phyloP scores from a whole-genome alignment of 768 basidiomycete species.

The Naganishia antarctica region DNA sequence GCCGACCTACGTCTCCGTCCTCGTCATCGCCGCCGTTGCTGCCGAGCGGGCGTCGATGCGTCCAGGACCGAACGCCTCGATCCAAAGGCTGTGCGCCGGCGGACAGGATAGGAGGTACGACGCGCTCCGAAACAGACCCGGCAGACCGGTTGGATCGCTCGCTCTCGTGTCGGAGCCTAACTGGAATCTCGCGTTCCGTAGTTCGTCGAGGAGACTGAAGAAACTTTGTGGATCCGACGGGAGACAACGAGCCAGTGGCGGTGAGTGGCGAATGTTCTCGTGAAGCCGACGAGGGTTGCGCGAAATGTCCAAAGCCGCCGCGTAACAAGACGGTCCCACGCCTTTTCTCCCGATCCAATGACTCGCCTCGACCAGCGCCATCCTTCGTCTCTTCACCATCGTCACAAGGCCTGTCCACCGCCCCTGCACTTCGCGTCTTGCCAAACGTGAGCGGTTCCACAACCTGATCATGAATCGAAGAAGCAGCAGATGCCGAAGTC shows the following conservation, averaged over 20 bases:
- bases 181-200: background rate
- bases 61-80: conserved; percentile 4
- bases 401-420: background rate
- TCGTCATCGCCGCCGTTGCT: background rate
- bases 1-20: no score
- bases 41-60: background rate
- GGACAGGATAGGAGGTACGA: conserved; percentile 7
- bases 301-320: conserved; percentile 23
- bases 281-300: background rate
- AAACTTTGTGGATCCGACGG: background rate
- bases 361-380: background rate
- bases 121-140: background rate
- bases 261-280: background rate
- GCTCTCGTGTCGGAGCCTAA: background rate
- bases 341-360: conserved; percentile 9
- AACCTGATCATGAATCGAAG: background rate
- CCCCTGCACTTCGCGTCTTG: background rate
- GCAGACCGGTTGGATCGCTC: background rate
- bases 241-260: background rate
- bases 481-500: conserved; percentile 9
- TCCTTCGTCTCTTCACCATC: background rate
- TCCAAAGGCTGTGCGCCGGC: conserved; percentile 11
- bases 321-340: conserved; percentile 18
- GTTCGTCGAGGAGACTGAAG: background rate
- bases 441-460: conserved; percentile 17